Evolutionary conservation across 2,329 filamentous ascomycete species (phyloP).

Genomic region (Cordyceps pruinosa): DNA sequence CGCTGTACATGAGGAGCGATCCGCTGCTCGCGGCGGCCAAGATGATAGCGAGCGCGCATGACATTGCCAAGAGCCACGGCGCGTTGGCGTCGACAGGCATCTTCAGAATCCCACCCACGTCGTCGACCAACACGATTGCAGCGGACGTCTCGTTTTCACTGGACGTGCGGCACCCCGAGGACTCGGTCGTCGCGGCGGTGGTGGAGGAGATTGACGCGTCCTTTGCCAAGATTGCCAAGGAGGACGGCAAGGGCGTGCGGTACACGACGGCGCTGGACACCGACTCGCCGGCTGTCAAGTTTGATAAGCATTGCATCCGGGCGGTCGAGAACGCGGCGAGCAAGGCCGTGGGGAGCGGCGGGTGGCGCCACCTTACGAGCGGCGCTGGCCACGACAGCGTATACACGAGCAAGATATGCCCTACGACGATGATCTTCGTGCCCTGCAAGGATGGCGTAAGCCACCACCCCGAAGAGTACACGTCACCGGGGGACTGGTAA

Average conservation of each 20-base stretch:
- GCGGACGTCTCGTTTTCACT: conserved; percentile 59
- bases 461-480: conserved; percentile 31
- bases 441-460: conserved; percentile 30
- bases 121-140: conserved; percentile 65
- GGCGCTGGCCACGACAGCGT: conserved; percentile 35
- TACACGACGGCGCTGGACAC: conserved; percentile 57
- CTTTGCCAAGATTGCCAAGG: conserved; percentile 19
- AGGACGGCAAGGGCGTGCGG: conserved; percentile 28
- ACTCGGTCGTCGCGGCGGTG: conserved; percentile 45
- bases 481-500: conserved; percentile 28
- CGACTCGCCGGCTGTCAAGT: conserved; percentile 51
- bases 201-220: conserved; percentile 18
- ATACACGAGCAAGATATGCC: conserved; percentile 26
- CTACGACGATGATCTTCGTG: conserved; percentile 34
- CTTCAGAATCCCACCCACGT: conserved; percentile 43
- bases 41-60: conserved; percentile 27
- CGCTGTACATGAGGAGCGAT: conserved; percentile 27
- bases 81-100: conserved; percentile 27
- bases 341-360: conserved; percentile 43
- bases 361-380: conserved; percentile 27
- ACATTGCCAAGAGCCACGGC: conserved; percentile 19
- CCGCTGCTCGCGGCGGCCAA: conserved; percentile 27
- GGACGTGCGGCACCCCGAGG: conserved; percentile 54
- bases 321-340: conserved; percentile 54
- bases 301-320: conserved; percentile 58